Evolutionary conservation across 768 basidiomycete species (phyloP).

Genomic region (Gloeopeniophorella convolvens): DNA sequence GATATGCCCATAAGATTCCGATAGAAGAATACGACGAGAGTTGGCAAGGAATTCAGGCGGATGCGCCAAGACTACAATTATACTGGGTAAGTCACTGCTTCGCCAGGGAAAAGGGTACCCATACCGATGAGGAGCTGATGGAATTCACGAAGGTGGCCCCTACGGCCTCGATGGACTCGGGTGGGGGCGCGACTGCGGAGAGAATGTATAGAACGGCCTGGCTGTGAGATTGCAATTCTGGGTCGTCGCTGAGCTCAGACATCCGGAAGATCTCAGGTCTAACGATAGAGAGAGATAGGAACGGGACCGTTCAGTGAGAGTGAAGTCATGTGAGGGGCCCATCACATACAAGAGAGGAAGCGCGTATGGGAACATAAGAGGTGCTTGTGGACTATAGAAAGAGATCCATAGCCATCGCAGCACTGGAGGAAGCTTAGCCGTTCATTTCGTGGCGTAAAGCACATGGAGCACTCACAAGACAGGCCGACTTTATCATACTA

Average conservation of each 20-base stretch:
- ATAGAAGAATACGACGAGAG: constrained; percentile 86
- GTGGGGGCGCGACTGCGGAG: constrained; percentile 72
- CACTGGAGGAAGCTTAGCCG: constrained; percentile 37
- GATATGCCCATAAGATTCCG: constrained; percentile 78
- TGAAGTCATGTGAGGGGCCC: background rate
- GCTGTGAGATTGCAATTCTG: constrained; percentile 76
- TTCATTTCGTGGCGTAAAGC: constrained; percentile 2
- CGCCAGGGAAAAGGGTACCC: constrained; percentile 21
- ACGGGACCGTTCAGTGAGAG: constrained; percentile 9
- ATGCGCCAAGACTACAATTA: constrained; percentile 77
- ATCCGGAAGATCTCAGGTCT: constrained; percentile 87
- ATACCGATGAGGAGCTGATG: constrained; percentile 72
- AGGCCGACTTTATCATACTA: constrained; percentile 86
- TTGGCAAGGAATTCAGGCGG: constrained; percentile 80
- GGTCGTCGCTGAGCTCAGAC: constrained; percentile 83
- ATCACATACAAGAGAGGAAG: constrained; percentile 66
- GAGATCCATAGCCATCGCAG: constrained; percentile 76
- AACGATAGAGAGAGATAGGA: constrained; percentile 17
- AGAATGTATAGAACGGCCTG: constrained; percentile 76
- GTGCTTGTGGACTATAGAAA: constrained; percentile 68
- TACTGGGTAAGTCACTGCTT: constrained; percentile 5
- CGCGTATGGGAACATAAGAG: constrained; percentile 70
- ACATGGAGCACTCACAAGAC: constrained; percentile 48
- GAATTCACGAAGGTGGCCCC: constrained; percentile 57
- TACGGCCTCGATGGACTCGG: constrained; percentile 55